A percentile compares a stretch with the other conserved stretches of the same genome.
These are phyloP conservation scores for Chara braunii DNA, from an alignment of 139 green algal species.

Conservation along the genomic window DNA sequence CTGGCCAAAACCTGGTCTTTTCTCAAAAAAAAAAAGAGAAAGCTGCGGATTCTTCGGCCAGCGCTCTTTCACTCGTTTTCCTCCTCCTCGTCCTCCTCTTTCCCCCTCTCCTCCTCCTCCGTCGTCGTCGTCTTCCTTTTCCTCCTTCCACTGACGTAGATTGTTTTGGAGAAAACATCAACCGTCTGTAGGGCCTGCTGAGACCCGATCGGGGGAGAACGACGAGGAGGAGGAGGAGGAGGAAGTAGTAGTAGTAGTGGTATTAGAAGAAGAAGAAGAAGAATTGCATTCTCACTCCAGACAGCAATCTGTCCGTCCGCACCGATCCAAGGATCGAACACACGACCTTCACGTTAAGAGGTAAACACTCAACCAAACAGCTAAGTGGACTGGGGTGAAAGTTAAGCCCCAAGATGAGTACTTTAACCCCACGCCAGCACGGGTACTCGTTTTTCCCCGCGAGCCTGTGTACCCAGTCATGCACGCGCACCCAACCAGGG, in stretches of 20 bases:
- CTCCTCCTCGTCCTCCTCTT: background rate
- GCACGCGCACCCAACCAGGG: too few species aligned
- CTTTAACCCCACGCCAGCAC: too few species aligned
- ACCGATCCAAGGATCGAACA: too few species aligned
- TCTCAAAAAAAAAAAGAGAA: constrained; percentile 3
- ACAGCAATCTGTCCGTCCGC: too few species aligned
- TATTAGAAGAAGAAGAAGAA: background rate
- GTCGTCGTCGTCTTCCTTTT: background rate
- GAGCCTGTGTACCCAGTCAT: too few species aligned
- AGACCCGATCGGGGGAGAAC: background rate
- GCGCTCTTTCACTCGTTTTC: background rate
- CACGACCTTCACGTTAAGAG: too few species aligned
- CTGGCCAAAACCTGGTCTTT: background rate
- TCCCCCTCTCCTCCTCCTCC: background rate
- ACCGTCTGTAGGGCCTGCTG: background rate
- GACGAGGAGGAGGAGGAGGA: background rate
- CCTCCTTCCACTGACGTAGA: background rate
- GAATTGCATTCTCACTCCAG: too few species aligned
- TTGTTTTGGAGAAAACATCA: background rate
- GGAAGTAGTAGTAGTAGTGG: background rate
- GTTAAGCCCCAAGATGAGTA: too few species aligned
- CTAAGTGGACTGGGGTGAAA: too few species aligned
- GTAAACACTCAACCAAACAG: too few species aligned
- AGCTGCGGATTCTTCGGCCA: background rate
- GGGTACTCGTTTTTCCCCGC: too few species aligned